phyloP scores from a whole-genome alignment of 345 rosid genomes.

The Hibiscus trionum region DNA sequence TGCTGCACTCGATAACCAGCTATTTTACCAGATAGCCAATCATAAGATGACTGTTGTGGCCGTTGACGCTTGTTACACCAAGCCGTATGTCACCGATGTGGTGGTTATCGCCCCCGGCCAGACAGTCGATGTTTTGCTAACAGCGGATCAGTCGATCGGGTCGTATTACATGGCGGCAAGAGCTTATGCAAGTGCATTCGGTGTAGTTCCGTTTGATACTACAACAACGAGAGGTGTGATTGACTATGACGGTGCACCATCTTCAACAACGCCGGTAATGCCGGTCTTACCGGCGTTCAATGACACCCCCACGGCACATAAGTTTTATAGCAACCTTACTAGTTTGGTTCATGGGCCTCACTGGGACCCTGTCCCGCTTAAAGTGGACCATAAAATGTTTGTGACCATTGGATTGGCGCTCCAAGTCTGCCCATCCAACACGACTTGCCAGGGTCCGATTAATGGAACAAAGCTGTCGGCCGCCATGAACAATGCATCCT shows the following conservation, averaged over 20 bases:
- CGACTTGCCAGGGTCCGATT: constrained; percentile 37
- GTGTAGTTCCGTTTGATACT: constrained; percentile 21
- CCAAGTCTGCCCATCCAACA: constrained; percentile 35
- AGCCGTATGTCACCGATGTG: constrained; percentile 55
- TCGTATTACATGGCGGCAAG: constrained; percentile 78
- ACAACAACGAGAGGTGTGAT: constrained; percentile 41
- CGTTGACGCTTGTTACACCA: constrained; percentile 61
- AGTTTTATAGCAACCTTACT: constrained; percentile 50
- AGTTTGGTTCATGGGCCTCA: constrained; percentile 37
- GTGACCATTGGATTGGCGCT: constrained; percentile 53
- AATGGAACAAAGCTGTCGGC: constrained; percentile 41
- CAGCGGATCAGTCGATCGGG: constrained; percentile 46
- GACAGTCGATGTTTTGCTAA: constrained; percentile 56
- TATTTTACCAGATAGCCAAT: constrained; percentile 80
- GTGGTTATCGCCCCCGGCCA: constrained; percentile 67
- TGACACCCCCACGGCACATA: constrained; percentile 67
- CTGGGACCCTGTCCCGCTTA: constrained; percentile 55
- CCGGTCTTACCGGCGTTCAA: constrained; percentile 52
- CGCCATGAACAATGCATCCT: constrained; percentile 73
- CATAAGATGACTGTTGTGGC: constrained; percentile 73
- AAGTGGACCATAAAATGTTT: constrained; percentile 63
- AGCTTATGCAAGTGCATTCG: constrained; percentile 44
- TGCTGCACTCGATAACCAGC: constrained; percentile 77
- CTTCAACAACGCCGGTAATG: constrained; percentile 36
- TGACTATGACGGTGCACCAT: background rate